Conservation (phyloP, 306 rosid genomes). For the Fagus crenata region DNA sequence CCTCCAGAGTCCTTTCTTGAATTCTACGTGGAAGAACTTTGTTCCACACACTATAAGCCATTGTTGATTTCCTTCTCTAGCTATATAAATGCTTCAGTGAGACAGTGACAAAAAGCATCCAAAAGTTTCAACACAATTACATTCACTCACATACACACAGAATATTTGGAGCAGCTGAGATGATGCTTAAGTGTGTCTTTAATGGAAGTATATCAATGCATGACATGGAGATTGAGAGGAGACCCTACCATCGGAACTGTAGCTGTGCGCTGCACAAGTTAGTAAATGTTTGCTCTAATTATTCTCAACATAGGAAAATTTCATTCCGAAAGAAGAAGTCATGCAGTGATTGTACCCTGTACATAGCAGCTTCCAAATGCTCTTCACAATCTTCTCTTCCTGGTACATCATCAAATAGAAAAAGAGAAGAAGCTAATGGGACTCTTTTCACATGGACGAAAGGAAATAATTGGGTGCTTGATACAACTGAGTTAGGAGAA, state of each 20-base stretch:
- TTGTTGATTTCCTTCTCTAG: not conserved
- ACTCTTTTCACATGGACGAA: no score
- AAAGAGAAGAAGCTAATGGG: no score
- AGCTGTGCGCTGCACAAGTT: conserved; percentile 62
- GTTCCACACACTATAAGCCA: not conserved
- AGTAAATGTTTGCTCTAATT: conserved; percentile 25
- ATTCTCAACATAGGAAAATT: conserved; percentile 28
- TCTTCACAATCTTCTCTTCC: no score
- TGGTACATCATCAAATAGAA: no score
- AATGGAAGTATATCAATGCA: conserved; percentile 56
- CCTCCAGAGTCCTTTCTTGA: not conserved
- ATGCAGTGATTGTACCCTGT: conserved; percentile 32
- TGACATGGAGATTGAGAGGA: conserved; percentile 52
- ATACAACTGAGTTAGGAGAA: no score
- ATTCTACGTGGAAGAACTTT: not conserved
- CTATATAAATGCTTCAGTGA: conserved; percentile 1
- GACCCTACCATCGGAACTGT: conserved; percentile 86
- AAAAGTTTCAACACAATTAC: conserved; percentile 8
- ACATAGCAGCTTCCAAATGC: conserved; percentile 23
- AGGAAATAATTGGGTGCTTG: no score
- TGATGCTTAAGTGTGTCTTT: conserved; percentile 46
- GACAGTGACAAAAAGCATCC: not conserved
- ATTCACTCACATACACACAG: not conserved
- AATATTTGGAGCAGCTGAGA: conserved; percentile 31
- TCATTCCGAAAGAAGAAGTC: conserved; percentile 41